phyloP scores from a whole-genome alignment of 2,329 filamentous ascomycete species.

The Drechslerella coelobrocha region DNA sequence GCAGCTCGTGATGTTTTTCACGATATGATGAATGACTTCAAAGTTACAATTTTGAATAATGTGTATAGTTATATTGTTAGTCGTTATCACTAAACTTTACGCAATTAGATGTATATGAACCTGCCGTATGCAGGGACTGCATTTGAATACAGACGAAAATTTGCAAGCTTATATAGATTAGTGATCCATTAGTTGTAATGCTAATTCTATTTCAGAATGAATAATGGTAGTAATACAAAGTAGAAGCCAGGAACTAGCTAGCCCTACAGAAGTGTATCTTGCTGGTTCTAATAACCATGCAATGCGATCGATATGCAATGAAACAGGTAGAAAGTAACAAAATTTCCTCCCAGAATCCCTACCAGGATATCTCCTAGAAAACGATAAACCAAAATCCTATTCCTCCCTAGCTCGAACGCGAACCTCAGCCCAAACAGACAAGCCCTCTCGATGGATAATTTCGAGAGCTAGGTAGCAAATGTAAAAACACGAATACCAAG shows the following conservation, averaged over 20 bases:
- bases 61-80: no score
- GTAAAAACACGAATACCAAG: neutral
- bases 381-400: neutral
- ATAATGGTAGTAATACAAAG: conserved; percentile 2
- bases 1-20: neutral
- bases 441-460: no score
- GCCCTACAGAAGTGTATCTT: neutral
- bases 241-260: neutral
- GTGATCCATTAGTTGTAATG: neutral
- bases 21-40: neutral
- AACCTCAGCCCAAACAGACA: no score
- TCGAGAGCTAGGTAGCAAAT: no score
- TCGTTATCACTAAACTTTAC: no score
- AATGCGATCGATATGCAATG: neutral
- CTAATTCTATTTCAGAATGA: neutral
- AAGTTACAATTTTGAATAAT: neutral
- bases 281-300: neutral
- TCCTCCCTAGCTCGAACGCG: neutral
- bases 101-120: no score
- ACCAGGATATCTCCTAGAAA: neutral
- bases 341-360: conserved; percentile 1
- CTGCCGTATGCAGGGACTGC: no score
- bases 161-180: neutral
- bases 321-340: neutral
- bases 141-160: no score